These are phyloP conservation scores for Beauveria rudraprayagi DNA, from an alignment of 2,329 filamentous ascomycete species.

Conservation along the genomic window DNA sequence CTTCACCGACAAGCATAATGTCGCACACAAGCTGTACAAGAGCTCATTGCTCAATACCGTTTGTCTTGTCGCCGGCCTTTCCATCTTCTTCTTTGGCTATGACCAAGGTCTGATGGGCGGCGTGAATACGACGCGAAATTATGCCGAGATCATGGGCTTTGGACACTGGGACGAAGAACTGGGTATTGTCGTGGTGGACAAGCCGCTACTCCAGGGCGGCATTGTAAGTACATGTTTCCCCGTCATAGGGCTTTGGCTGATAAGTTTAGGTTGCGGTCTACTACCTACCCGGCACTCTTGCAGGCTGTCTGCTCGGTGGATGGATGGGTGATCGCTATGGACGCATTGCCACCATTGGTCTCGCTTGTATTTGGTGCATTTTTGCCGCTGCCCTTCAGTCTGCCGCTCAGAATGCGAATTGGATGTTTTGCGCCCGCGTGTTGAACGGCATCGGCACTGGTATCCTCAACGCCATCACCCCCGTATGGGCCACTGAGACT, in stretches of 20 bases:
- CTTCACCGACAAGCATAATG: conserved; percentile 16
- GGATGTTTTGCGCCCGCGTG: conserved; percentile 55
- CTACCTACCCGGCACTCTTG: conserved; percentile 47
- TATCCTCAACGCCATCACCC: conserved; percentile 61
- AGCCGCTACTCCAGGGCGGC: conserved; percentile 28
- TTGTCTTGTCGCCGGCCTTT: conserved; percentile 55
- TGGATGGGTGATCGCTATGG: conserved; percentile 56
- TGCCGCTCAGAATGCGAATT: conserved; percentile 55
- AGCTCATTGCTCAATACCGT: conserved; percentile 48
- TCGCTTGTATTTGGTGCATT: conserved; percentile 49
- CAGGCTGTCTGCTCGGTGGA: conserved; percentile 56
- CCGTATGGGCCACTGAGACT: conserved; percentile 64
- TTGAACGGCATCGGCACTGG: conserved; percentile 59
- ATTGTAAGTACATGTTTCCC: conserved; percentile 16
- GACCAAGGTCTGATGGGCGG: conserved; percentile 54
- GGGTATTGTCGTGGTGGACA: conserved; percentile 48
- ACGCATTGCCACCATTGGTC: conserved; percentile 54
- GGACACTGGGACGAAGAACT: conserved; percentile 46
- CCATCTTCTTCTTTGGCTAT: conserved; percentile 61
- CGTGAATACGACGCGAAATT: conserved; percentile 58
- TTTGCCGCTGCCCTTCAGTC: conserved; percentile 57
- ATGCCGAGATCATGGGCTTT: conserved; percentile 57
- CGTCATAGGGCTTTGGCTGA: conserved; percentile 10
- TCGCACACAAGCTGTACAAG: conserved; percentile 49
- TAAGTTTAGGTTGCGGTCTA: conserved; percentile 22